Percentiles rank a stretch among this genome's conserved stretches.
Evolutionary conservation across 306 rosid genomes (phyloP).

Genomic region (Argentina anserina): DNA sequence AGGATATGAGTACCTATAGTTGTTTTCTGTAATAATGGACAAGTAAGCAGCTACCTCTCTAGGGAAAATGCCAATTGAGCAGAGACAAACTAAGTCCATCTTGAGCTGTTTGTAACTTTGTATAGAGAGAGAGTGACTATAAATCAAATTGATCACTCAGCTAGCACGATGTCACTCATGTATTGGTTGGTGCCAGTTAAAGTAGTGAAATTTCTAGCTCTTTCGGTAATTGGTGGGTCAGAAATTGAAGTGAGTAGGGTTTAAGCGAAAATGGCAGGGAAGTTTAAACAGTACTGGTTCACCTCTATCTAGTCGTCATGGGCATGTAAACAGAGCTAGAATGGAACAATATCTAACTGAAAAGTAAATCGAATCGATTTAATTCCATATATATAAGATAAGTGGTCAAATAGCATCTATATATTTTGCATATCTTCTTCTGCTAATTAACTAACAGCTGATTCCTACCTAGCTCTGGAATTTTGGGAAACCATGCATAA

Average conservation of each 20-base stretch:
- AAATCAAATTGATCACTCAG: neutral
- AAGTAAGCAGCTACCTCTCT: neutral
- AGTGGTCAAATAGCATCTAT: constrained; percentile 14
- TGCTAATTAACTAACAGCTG: neutral
- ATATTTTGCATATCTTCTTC: constrained; percentile 23
- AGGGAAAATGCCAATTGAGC: neutral
- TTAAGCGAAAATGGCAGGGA: neutral
- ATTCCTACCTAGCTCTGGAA: constrained; percentile 8
- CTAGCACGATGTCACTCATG: neutral
- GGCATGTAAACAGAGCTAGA: neutral
- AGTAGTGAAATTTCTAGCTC: neutral
- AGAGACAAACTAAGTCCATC: neutral
- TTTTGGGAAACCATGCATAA: too few species aligned
- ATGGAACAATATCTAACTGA: constrained; percentile 19
- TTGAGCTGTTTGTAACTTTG: neutral
- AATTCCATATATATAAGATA: neutral
- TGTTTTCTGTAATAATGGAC: neutral
- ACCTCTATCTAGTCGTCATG: neutral
- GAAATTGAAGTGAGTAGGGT: neutral
- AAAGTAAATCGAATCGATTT: constrained; percentile 17
- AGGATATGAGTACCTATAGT: neutral
- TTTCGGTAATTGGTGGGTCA: neutral
- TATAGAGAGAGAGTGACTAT: neutral
- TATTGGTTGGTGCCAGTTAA: neutral
- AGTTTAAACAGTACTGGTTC: neutral